Conservation (phyloP, 192 early-diverging fungal species). For the Paraglomus brasilianum region DNA sequence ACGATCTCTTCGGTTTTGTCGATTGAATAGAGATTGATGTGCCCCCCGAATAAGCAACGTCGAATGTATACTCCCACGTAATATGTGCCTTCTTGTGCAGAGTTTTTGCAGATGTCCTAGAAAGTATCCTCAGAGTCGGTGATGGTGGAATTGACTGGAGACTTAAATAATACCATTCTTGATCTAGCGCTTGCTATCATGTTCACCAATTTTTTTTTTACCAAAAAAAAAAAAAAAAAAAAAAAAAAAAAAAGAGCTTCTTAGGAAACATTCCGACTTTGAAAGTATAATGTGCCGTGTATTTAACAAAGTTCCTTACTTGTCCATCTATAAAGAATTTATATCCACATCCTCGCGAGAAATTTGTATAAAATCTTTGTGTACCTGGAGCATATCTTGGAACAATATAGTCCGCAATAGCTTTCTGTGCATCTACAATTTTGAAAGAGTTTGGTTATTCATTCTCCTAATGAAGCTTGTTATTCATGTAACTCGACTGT, state of each 20-base stretch:
- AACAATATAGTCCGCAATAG: constrained; percentile 45
- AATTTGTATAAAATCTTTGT: constrained; percentile 51
- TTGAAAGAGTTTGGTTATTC: constrained; percentile 11
- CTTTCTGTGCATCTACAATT: constrained; percentile 29
- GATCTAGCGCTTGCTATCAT: constrained; percentile 2
- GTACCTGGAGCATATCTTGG: constrained; percentile 38
- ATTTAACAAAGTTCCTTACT: constrained; percentile 26
- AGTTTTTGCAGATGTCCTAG: not conserved
- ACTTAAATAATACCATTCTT: constrained; percentile 20
- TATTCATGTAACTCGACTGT: not conserved
- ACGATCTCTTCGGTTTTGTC: not conserved
- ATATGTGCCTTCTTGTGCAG: not conserved
- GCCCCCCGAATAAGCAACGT: constrained; percentile 11
- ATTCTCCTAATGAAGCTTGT: not conserved
- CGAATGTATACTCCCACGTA: not conserved
- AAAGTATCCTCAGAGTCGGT: not conserved
- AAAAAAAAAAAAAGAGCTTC: no score
- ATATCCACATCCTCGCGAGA: constrained; percentile 53
- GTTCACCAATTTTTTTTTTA: not conserved
- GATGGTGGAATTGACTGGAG: constrained; percentile 21
- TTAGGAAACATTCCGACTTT: no score
- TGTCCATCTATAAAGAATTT: constrained; percentile 47
- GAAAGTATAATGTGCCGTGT: not conserved
- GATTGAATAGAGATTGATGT: not conserved
- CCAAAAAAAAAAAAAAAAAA: not conserved